Evolutionary conservation across 176 grass and related monocot species (phyloP).

Genomic region (Elymus sibiricus): DNA sequence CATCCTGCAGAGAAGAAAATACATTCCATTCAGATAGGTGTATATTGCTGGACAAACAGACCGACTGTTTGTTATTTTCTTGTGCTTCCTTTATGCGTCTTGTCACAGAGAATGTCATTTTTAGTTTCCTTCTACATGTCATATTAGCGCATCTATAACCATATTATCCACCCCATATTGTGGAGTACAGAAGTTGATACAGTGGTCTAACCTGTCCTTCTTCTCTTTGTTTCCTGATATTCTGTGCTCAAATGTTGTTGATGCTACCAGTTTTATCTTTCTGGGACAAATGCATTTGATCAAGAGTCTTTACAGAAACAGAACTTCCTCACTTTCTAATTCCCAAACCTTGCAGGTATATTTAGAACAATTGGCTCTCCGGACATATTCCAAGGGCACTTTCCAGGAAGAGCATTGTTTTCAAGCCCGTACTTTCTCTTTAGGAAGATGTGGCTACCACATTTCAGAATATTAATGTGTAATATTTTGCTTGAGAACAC

Average conservation of each 20-base stretch:
- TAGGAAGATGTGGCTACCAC: not conserved
- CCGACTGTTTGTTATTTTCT: no score
- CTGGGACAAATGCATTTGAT: not conserved
- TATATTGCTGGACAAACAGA: no score
- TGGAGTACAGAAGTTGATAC: not conserved
- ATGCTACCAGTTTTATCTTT: conserved; percentile 2
- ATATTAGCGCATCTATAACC: no score
- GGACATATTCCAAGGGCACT: conserved; percentile 59
- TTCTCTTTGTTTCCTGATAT: not conserved
- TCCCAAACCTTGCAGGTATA: conserved; percentile 53
- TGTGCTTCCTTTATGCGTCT: no score
- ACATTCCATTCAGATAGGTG: conserved; percentile 74
- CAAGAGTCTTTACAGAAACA: not conserved
- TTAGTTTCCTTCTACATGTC: no score
- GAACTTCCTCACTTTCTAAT: conserved; percentile 5
- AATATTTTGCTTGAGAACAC: not conserved
- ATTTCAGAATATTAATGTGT: conserved; percentile 4
- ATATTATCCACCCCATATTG: not conserved
- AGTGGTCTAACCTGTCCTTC: no score
- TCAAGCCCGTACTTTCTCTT: conserved; percentile 62
- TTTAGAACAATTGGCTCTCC: conserved; percentile 83
- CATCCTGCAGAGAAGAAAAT: conserved; percentile 96
- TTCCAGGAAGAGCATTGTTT: conserved; percentile 67
- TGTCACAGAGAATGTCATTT: no score
- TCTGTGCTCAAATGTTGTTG: not conserved